Percentiles rank a stretch among this genome's conserved stretches.
These are phyloP conservation scores for Pseudocercospora crystallina DNA, from an alignment of 2,329 filamentous ascomycete species.

Conservation along the genomic window DNA sequence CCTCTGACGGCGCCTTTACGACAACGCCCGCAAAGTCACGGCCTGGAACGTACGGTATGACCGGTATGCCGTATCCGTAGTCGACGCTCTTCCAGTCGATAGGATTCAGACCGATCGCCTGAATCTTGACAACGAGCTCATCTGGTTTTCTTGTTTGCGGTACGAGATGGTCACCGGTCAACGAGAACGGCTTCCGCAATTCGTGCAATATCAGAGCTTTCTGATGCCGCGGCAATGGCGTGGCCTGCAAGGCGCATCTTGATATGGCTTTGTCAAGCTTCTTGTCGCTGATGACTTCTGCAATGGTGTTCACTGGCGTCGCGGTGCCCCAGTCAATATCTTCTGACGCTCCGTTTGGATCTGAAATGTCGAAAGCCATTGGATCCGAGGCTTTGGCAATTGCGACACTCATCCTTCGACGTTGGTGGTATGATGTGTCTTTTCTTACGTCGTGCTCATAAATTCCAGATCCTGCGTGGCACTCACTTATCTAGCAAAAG, in stretches of 20 bases:
- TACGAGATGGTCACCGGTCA: conserved; percentile 10
- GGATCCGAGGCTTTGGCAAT: background rate
- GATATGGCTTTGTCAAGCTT: conserved; percentile 15
- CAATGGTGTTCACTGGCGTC: conserved; percentile 16
- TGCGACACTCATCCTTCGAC: conserved; percentile 12
- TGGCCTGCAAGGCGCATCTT: conserved; percentile 10
- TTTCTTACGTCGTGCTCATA: no score
- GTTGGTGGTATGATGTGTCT: no score
- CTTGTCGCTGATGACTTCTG: conserved; percentile 16
- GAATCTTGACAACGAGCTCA: conserved; percentile 39
- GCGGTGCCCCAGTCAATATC: conserved; percentile 23
- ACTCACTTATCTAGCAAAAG: conserved; percentile 2
- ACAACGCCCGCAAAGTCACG: conserved; percentile 33
- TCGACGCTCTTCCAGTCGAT: conserved; percentile 46
- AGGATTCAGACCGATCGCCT: conserved; percentile 42
- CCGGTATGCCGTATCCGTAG: conserved; percentile 45
- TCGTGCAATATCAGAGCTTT: conserved; percentile 17
- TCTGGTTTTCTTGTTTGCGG: conserved; percentile 24
- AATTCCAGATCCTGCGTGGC: background rate
- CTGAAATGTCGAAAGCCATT: conserved; percentile 9
- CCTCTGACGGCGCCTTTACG: conserved; percentile 43
- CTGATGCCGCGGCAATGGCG: conserved; percentile 12
- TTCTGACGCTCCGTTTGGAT: conserved; percentile 3
- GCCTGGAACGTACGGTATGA: conserved; percentile 35
- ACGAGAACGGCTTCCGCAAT: conserved; percentile 12